A percentile compares a stretch with the other conserved stretches of the same genome.
phyloP scores from a whole-genome alignment of 139 green algal genomes.

The Limnomonas spitsbergensis region DNA sequence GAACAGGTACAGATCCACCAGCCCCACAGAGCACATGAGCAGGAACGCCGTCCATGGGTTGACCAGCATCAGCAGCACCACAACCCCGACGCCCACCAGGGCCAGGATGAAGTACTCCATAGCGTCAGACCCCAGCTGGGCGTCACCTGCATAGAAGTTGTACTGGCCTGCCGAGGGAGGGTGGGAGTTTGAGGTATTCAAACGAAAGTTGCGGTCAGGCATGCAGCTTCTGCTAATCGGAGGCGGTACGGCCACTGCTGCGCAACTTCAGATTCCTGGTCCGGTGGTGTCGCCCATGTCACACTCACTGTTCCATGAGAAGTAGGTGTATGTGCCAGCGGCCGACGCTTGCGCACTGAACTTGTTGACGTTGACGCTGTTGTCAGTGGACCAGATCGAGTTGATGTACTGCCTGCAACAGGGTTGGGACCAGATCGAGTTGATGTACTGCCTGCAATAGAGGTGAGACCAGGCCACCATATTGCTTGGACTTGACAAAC shows the following conservation, averaged over 20 bases:
- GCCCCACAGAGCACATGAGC: slow-evolving; percentile 11
- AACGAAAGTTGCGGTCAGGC: too few species aligned
- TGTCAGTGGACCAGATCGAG: not conserved
- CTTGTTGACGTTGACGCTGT: slow-evolving; percentile 14
- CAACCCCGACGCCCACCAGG: slow-evolving; percentile 9
- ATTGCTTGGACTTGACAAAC: too few species aligned
- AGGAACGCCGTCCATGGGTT: slow-evolving; percentile 17
- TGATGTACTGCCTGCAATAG: slow-evolving; percentile 23
- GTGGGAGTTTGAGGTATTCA: too few species aligned
- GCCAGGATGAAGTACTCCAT: slow-evolving; percentile 23
- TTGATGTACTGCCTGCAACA: slow-evolving; percentile 23
- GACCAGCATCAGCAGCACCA: slow-evolving; percentile 28
- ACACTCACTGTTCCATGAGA: slow-evolving; percentile 25
- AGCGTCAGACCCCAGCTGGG: not conserved
- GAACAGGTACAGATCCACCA: slow-evolving; percentile 28
- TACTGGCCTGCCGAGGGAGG: not conserved
- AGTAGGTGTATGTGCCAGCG: not conserved
- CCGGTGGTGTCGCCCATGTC: too few species aligned
- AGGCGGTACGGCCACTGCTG: too few species aligned
- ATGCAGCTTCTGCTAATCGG: too few species aligned
- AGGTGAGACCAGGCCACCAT: not conserved
- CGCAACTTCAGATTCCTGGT: too few species aligned
- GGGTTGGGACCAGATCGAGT: not conserved
- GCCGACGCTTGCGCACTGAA: slow-evolving; percentile 2
- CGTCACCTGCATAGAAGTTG: slow-evolving; percentile 17